phyloP scores from a whole-genome alignment of 140 eudicot genomes.

The Anethum foeniculum region DNA sequence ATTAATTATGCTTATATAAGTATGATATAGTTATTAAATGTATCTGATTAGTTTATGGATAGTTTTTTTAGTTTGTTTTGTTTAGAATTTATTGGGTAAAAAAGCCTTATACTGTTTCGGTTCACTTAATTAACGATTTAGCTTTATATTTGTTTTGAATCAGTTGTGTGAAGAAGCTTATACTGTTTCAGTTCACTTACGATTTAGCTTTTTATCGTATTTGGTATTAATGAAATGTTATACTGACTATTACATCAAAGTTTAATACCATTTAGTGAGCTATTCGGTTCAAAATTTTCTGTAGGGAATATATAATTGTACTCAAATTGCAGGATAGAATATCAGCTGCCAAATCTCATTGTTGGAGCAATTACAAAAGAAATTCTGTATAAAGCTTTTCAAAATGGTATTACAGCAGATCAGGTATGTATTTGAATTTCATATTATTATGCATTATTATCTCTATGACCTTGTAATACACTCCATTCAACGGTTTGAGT shows the following conservation, averaged over 20 bases:
- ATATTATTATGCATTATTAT: not conserved
- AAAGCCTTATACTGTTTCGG: not conserved
- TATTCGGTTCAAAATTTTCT: not conserved
- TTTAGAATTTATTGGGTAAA: not conserved
- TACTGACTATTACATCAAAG: not conserved
- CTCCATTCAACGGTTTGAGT: not conserved
- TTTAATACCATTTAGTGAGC: not conserved
- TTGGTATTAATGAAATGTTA: not conserved
- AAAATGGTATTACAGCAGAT: constrained; percentile 83
- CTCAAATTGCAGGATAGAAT: constrained; percentile 63
- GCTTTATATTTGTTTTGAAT: not conserved
- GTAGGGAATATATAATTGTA: not conserved
- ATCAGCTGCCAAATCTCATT: constrained; percentile 93
- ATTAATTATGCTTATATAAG: not conserved
- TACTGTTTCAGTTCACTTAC: not conserved
- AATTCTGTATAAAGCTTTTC: constrained; percentile 75
- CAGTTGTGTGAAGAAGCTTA: not conserved
- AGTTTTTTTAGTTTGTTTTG: not conserved
- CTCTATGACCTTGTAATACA: not conserved
- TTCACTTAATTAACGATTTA: not conserved
- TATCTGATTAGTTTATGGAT: not conserved
- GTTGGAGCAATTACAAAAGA: constrained; percentile 90
- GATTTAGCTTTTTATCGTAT: not conserved
- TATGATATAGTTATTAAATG: too few species aligned
- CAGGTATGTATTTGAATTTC: constrained; percentile 47